Evolutionary conservation across 2,329 filamentous ascomycete genomes (phyloP), one percentile per base, ranked within the genome.

Genomic region (Torrubiellomyces zombiae): DNA sequence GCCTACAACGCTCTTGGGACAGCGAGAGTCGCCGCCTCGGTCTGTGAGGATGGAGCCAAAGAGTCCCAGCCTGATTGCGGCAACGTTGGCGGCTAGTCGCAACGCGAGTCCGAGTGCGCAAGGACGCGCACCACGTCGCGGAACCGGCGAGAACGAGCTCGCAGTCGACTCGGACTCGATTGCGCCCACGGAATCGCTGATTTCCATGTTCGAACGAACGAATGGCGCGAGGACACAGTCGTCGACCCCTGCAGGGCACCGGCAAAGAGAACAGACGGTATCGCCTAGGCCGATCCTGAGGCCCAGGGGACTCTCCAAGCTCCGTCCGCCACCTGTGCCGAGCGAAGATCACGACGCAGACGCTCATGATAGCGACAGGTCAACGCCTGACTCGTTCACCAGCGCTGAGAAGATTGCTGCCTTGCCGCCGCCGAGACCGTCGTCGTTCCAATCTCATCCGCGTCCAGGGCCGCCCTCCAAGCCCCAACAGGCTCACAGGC

Each of bases 191-290:
- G 67, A 58, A 3, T 65, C 70, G 4, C 54, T 81, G 12, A 73
- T 81, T 27, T 65, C 65, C 19, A 60, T 79, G 51, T 81, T 81
- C 35, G 76, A 83, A 47, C 55, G 60, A 33, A 58, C 52, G 20
- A 33, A 28, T 24, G 35, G 33, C 10, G 38, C 45, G 5, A 55
- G 54, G 39, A 53, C 40, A 27, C 33, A 30, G 12, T 38, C 37
- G 21, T 37, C 35, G 4, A 36, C 16, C 10, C 17, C 12, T 10
- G 12, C 18, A 12, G n/a, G n/a, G n/a, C n/a, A n/a, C n/a, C n/a
- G n/a, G n/a, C n/a, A n/a, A n/a, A n/a, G n/a, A n/a, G n/a, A n/a
- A n/a, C n/a, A n/a, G n/a, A n/a, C n/a, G n/a, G n/a, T n/a, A n/a
- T 17, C 27, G 13, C 13, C 20, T 9, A 19, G 14, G 9, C 23